Evolutionary conservation across 2,329 filamentous ascomycete genomes (phyloP).

Genomic region (Diaporthe citrichinensis): DNA sequence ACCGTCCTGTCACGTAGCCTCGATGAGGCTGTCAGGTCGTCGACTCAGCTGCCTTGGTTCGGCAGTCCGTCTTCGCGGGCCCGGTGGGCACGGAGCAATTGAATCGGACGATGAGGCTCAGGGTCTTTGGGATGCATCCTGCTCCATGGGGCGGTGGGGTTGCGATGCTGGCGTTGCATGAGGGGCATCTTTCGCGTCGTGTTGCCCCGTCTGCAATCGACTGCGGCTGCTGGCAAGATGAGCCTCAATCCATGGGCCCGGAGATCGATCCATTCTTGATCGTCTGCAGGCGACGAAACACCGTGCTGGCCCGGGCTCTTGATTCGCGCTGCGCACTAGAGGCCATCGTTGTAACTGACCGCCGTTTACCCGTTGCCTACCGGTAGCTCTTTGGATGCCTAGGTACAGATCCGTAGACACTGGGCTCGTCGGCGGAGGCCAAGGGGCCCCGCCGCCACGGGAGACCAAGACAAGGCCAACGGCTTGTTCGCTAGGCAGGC

Average conservation of each 20-base stretch:
- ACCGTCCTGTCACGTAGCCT: neutral
- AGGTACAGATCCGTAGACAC: neutral
- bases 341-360: constrained; percentile 40
- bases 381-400: neutral
- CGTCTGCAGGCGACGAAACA: constrained; percentile 22
- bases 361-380: constrained; percentile 38
- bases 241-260: constrained; percentile 17
- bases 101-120: constrained; percentile 39
- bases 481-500: constrained; percentile 3
- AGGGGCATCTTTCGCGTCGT: constrained; percentile 32
- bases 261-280: constrained; percentile 29
- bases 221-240: constrained; percentile 1
- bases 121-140: constrained; percentile 15
- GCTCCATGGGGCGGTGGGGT: constrained; percentile 37
- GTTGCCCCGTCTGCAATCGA: constrained; percentile 27
- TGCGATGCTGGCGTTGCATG: constrained; percentile 39
- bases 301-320: constrained; percentile 30
- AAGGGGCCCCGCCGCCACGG: constrained; percentile 33
- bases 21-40: neutral
- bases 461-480: neutral
- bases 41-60: constrained; percentile 2
- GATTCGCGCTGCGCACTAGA: constrained; percentile 23
- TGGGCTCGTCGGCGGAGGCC: neutral
- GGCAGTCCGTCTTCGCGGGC: neutral
- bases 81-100: constrained; percentile 1